These are phyloP conservation scores for Uronychia setigera DNA, from an alignment of 73 alveolate species.

Conservation along the genomic window DNA sequence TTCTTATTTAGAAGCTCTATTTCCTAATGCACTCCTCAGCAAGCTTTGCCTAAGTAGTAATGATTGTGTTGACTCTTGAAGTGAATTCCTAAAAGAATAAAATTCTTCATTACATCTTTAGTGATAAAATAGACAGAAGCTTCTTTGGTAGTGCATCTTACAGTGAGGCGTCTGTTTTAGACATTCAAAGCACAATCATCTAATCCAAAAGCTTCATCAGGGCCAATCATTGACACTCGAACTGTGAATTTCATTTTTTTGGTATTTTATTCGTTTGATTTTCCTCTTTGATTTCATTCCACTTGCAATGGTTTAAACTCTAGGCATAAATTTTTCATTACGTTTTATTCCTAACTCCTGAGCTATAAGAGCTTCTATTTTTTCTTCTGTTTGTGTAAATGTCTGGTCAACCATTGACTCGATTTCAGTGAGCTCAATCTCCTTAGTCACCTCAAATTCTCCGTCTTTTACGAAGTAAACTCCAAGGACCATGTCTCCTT, in stretches of 20 bases:
- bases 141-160: not conserved
- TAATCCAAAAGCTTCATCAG: not conserved
- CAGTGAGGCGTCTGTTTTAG: not conserved
- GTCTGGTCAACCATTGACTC: not conserved
- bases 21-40: not conserved
- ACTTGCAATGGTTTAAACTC: not conserved
- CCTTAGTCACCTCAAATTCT: conserved; percentile 54
- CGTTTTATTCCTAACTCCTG: not conserved
- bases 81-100: not conserved
- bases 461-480: conserved; percentile 59
- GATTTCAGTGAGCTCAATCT: not conserved
- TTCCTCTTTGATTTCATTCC: not conserved
- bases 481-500: conserved; percentile 47
- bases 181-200: not conserved
- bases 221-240: not conserved
- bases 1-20: not conserved
- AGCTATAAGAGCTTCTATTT: not conserved
- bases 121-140: not conserved
- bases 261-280: not conserved
- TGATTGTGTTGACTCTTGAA: not conserved
- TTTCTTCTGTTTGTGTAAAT: not conserved
- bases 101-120: not conserved
- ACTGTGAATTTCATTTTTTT: not conserved
- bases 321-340: not conserved
- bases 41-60: not conserved